Percentiles rank a stretch among this genome's conserved stretches.
Conservation (phyloP, 495 filamentous ascomycete genomes). For the Niebla homalea region DNA sequence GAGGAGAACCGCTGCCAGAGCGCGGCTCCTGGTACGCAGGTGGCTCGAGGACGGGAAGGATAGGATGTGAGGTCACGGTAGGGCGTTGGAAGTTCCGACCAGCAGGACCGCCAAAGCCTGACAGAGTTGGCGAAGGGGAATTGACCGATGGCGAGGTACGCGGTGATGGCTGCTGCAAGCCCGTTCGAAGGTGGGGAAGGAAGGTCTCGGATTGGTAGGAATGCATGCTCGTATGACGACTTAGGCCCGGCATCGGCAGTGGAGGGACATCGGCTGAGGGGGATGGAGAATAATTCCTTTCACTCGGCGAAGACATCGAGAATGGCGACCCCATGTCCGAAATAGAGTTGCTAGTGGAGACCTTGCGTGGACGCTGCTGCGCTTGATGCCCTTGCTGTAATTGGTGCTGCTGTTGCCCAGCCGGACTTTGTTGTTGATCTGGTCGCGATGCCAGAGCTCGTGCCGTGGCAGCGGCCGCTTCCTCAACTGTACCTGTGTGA, state of each 20-base stretch:
- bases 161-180: conserved; percentile 63
- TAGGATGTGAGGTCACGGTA: conserved; percentile 70
- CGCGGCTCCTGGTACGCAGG: conserved; percentile 64
- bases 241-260: conserved; percentile 51
- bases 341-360: conserved; percentile 64
- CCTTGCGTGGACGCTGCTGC: conserved; percentile 23
- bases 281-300: conserved; percentile 63
- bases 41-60: conserved; percentile 79
- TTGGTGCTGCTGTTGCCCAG: conserved; percentile 14
- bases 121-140: conserved; percentile 45
- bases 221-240: conserved; percentile 50
- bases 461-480: conserved; percentile 78
- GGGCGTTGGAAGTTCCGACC: conserved; percentile 36
- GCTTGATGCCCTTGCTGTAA: conserved; percentile 27
- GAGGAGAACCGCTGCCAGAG: conserved; percentile 56
- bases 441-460: conserved; percentile 58
- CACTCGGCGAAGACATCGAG: conserved; percentile 60
- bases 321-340: conserved; percentile 72
- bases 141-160: conserved; percentile 52
- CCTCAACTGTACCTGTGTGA: conserved; percentile 89
- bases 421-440: conserved; percentile 16
- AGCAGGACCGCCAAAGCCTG: conserved; percentile 37
- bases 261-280: conserved; percentile 58
- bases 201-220: conserved; percentile 54
- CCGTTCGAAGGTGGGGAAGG: conserved; percentile 70